Evolutionary conservation across 805 yeast species (phyloP), one percentile per base, ranked within the genome.

Genomic region (Candida corydali): DNA sequence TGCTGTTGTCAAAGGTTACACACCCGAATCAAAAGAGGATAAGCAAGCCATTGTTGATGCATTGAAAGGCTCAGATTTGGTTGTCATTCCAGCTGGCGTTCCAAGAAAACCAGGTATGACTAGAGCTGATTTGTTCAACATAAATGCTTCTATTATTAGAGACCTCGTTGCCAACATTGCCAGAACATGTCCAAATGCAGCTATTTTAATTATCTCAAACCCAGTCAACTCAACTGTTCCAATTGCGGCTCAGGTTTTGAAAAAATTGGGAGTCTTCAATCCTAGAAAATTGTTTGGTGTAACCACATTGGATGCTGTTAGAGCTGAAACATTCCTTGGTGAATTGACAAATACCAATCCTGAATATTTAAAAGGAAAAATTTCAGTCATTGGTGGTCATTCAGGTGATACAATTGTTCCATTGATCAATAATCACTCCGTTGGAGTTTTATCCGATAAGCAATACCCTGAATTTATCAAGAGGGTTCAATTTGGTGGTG

Each of bases 401-500:
- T 65, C 72, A 1, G 73, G 73, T 31, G 73, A 67, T 46, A 67
- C 73, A 25, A 67, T 67, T 37, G 67, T 67, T 11, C 73, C 73
- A 7, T 62, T 67, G 36, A 42, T 53, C 15, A 41, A 55, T 32
- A 46, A 51, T 28, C 39, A 35, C 15, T 45, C 49, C 29, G 52
- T 43, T 2, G 11, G 20, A 5, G 20, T 43, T 5, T 46, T 52
- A 17, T 36, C 39, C 28, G 27, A 40, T 17, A 24, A 40, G 19
- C 39, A 44, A 9, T 55, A 55, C 39, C 47, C 54, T 10, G 49
- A 50, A 24, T 65, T 68, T 49, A 50, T 67, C 39, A 54, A 64
- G 51, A 55, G 74, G 45, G 74, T 68, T 26, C 74, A 67, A 49
- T 68, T 60, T 43, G 95, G 95, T 44, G 98, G 98, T 57, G 98